These are phyloP conservation scores for Drechslera avenae DNA, from an alignment of 2,329 filamentous ascomycete species.

Conservation along the genomic window DNA sequence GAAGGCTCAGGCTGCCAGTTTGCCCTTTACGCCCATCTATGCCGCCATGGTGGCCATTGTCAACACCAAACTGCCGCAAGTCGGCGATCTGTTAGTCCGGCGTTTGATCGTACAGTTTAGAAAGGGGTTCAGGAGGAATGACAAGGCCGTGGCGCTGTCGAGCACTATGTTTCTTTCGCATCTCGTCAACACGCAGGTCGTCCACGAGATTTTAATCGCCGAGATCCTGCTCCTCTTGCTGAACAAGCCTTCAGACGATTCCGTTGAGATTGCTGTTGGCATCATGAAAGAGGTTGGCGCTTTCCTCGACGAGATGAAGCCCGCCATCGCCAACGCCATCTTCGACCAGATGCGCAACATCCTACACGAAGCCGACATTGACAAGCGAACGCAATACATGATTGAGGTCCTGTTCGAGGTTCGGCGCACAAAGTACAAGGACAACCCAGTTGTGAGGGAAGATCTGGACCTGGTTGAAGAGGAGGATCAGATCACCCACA, in stretches of 20 bases:
- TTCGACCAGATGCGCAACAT: constrained; percentile 97
- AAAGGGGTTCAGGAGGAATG: constrained; percentile 93
- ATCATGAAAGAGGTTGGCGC: constrained; percentile 92
- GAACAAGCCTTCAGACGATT: constrained; percentile 95
- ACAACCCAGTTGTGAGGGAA: constrained; percentile 87
- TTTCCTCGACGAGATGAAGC: constrained; percentile 94
- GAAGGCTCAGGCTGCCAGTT: constrained; percentile 95
- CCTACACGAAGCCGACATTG: constrained; percentile 93
- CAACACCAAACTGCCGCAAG: constrained; percentile 94
- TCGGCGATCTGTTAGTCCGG: constrained; percentile 87
- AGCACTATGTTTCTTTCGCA: constrained; percentile 95
- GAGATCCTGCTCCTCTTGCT: constrained; percentile 91
- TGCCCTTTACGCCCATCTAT: constrained; percentile 96
- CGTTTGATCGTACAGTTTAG: constrained; percentile 89
- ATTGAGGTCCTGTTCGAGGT: constrained; percentile 98
- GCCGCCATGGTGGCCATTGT: constrained; percentile 95
- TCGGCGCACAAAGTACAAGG: constrained; percentile 94
- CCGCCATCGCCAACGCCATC: constrained; percentile 82
- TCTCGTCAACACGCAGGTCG: constrained; percentile 93
- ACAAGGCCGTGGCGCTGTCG: constrained; percentile 92
- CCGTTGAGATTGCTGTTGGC: constrained; percentile 94
- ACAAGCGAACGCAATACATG: constrained; percentile 99
- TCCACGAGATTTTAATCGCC: constrained; percentile 89
- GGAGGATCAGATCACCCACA: constrained; percentile 96
- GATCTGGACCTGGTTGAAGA: constrained; percentile 96